These are phyloP conservation scores for Ceratocystis lukuohia DNA, from an alignment of 2,329 filamentous ascomycete genomes.

Conservation along the genomic window DNA sequence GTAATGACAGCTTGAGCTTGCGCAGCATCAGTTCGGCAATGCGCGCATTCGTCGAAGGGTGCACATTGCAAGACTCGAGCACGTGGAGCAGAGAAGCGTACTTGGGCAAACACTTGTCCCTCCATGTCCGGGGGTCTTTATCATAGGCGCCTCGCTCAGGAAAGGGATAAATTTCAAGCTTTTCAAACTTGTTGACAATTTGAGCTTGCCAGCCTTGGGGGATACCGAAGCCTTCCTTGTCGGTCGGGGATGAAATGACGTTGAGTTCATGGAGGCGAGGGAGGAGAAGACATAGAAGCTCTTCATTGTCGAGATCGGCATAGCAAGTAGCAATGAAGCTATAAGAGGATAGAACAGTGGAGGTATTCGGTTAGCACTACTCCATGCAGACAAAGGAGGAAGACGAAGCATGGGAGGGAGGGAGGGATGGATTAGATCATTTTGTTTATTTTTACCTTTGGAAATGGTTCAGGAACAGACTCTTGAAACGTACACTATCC, in stretches of 20 bases:
- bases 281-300: conserved; percentile 54
- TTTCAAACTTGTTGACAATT: conserved; percentile 56
- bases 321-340: conserved; percentile 67
- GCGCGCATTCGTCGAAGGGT: conserved; percentile 52
- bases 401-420: too few species aligned
- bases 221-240: conserved; percentile 42
- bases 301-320: conserved; percentile 51
- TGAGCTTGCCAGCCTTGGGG: conserved; percentile 60
- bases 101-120: conserved; percentile 49
- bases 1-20: conserved; percentile 52
- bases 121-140: conserved; percentile 49
- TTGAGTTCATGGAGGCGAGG: conserved; percentile 47
- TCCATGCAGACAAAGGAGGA: too few species aligned
- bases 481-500: conserved; percentile 59
- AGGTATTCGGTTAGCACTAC: not conserved
- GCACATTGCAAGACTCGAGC: conserved; percentile 46
- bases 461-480: conserved; percentile 66
- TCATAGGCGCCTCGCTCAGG: conserved; percentile 50
- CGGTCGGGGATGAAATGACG: conserved; percentile 40
- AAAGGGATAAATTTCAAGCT: conserved; percentile 49
- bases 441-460: conserved; percentile 44
- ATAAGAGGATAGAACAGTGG: not conserved
- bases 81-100: conserved; percentile 55
- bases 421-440: too few species aligned
- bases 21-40: conserved; percentile 52